Base-by-base conservation (phyloP, 2,329 filamentous ascomycete species). In the Microcyclospora tardicrescens region DNA sequence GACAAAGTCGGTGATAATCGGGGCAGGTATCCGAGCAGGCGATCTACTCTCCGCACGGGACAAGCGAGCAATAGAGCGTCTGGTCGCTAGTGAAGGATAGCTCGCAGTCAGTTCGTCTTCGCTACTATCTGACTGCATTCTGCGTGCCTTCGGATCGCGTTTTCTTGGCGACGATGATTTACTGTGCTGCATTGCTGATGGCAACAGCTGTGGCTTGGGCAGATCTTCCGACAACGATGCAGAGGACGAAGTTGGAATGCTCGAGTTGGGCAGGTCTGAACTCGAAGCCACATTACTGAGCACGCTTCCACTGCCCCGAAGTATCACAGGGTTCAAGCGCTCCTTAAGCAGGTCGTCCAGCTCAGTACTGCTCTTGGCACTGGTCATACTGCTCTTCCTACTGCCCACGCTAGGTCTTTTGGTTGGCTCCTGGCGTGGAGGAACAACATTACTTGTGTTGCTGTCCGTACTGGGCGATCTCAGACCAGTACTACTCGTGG, bases 401-500 rank as follows among this genome's bases (percentile, higher is more conserved):
- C 54, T 63, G 6, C 58, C 56, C 5, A 58, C 51, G 10, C 56
- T 56, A 8, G 19, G 19, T 8, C 19, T 24, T 24, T 24, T 24
- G 19, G 19, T 8, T 24, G 19, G 19, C 19, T 24, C 19, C 19
- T 24, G 19, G 19, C 19, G 19, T 24, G 19, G 19, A 24, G 19
- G 5, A 12, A 34, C 40, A 19, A 53, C 56, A 12, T 54, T 62
- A 28, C 62, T 65, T 27, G 50, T 41, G 8, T 38, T 49, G 45
- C 61, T 64, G 40, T 59, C 59, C 16, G 63, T 59, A 47, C 66
- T 69, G 6, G 62, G 57, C 16, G 67, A 68, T 28, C 65, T 61
- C 34, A 61, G 58, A 33, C 66, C 64, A 16, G 63, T 68, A n/a
- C 65, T 56, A 16, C 67, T 72, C 6, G 68, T 62, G 14, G 67